phyloP scores from a whole-genome alignment of 2,329 filamentous ascomycete genomes.

The Sphaerostilbella broomeana region DNA sequence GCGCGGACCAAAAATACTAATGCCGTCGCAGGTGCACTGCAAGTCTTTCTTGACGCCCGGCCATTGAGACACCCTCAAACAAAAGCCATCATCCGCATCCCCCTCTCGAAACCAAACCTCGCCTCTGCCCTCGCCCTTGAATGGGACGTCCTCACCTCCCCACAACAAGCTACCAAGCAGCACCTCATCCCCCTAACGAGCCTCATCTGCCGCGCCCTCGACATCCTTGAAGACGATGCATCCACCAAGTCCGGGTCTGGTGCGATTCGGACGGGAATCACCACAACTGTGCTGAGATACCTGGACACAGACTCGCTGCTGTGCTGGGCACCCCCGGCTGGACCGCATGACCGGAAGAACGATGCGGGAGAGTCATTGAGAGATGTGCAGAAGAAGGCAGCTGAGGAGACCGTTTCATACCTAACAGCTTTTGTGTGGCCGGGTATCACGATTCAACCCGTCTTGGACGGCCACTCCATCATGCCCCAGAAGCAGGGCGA shows the following conservation, averaged over 20 bases:
- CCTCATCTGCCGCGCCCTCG: constrained; percentile 72
- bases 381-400: constrained; percentile 62
- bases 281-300: constrained; percentile 70
- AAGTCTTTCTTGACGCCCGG: constrained; percentile 69
- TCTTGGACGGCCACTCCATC: constrained; percentile 74
- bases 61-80: constrained; percentile 71
- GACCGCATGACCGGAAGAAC: constrained; percentile 40
- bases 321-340: constrained; percentile 67
- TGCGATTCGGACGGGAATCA: constrained; percentile 58
- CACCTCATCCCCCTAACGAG: constrained; percentile 90
- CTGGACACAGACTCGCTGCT: constrained; percentile 87
- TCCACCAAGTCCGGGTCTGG: constrained; percentile 23
- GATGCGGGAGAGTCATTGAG: constrained; percentile 55
- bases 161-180: constrained; percentile 75
- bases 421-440: constrained; percentile 74
- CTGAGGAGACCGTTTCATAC: constrained; percentile 64
- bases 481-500: constrained; percentile 66
- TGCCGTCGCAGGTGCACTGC: constrained; percentile 34
- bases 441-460: constrained; percentile 67
- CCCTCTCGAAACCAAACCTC: constrained; percentile 69
- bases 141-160: constrained; percentile 80
- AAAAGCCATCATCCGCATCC: constrained; percentile 65
- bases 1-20: not conserved
- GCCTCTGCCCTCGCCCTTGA: constrained; percentile 82
- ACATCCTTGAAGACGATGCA: constrained; percentile 65